Percentiles rank a stretch among this genome's conserved stretches.
phyloP scores from a whole-genome alignment of 2,329 filamentous ascomycete species.

The Ophiostoma triangulosporum region DNA sequence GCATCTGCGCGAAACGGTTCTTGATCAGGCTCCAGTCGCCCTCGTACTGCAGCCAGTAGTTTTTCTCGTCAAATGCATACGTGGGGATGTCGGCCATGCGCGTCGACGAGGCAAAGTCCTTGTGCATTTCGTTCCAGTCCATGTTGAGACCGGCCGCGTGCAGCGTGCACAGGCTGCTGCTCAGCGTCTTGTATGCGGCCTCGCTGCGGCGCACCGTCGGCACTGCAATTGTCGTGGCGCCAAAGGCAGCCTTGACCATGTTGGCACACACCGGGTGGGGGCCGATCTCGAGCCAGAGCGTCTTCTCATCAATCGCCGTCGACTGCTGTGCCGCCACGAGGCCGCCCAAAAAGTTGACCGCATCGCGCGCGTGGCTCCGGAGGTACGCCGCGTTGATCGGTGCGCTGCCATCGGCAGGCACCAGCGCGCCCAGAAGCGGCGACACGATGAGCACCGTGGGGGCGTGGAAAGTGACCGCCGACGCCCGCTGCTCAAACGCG shows the following conservation, averaged over 20 bases:
- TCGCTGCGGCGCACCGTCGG: conserved; percentile 51
- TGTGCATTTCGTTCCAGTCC: conserved; percentile 58
- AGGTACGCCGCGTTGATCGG: conserved; percentile 48
- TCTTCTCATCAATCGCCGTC: conserved; percentile 50
- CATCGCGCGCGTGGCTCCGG: conserved; percentile 48
- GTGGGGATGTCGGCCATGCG: conserved; percentile 49
- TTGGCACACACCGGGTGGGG: conserved; percentile 56
- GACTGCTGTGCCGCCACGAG: conserved; percentile 43
- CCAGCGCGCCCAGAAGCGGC: conserved; percentile 47
- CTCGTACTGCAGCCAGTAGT: conserved; percentile 50
- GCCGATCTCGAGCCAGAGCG: conserved; percentile 61
- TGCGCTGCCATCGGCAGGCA: conserved; percentile 31
- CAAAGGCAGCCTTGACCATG: conserved; percentile 54
- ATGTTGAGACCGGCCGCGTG: conserved; percentile 49
- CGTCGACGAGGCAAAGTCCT: conserved; percentile 28
- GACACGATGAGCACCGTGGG: conserved; percentile 48
- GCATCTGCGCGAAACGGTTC: conserved; percentile 36
- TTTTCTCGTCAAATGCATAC: conserved; percentile 61
- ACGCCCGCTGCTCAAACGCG: conserved; percentile 38
- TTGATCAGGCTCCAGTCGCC: conserved; percentile 63
- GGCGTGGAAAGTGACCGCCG: conserved; percentile 17
- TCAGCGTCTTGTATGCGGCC: conserved; percentile 49
- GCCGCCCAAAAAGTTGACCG: conserved; percentile 55
- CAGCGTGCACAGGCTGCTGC: conserved; percentile 41
- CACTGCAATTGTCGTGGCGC: conserved; percentile 37